Conservation (phyloP, 768 basidiomycete species). For the Lentinula sp. region DNA sequence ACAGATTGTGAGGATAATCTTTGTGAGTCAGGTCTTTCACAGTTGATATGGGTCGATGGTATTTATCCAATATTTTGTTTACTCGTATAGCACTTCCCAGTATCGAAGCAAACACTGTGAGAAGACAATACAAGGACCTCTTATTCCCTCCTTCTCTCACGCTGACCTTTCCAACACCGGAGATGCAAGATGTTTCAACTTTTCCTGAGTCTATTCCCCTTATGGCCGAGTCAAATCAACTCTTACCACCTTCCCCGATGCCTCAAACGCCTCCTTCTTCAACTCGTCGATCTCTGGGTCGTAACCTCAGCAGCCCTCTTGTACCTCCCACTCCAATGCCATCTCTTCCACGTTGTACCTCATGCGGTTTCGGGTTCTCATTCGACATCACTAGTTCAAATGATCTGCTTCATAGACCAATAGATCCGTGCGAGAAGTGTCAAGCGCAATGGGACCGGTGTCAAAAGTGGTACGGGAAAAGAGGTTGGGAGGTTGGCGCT, state of each 20-base stretch:
- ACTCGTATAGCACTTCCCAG: not conserved
- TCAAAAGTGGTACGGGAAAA: conserved; percentile 5
- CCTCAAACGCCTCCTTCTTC: conserved; percentile 1
- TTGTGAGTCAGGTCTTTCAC: not conserved
- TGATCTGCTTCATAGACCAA: not conserved
- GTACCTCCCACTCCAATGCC: conserved; percentile 3
- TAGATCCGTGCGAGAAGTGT: not conserved
- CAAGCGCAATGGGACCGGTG: conserved; percentile 2
- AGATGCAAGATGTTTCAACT: not conserved
- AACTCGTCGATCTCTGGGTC: not conserved
- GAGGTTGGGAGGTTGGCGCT: not conserved
- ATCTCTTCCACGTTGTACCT: not conserved
- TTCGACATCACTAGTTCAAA: not conserved
- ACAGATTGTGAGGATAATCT: not conserved
- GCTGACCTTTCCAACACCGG: conserved; percentile 4
- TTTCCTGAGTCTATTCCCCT: not conserved
- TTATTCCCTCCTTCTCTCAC: conserved; percentile 1
- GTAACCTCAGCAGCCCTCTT: not conserved
- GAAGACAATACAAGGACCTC: not conserved
- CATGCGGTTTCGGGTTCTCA: not conserved
- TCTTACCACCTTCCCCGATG: not conserved
- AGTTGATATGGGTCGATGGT: no score
- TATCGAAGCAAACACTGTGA: not conserved
- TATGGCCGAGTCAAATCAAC: not conserved
- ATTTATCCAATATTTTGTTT: not conserved